Percentiles rank a stretch among this genome's conserved stretches.
phyloP scores from a whole-genome alignment of 306 rosid genomes.

The Chamaecrista fasciculata region DNA sequence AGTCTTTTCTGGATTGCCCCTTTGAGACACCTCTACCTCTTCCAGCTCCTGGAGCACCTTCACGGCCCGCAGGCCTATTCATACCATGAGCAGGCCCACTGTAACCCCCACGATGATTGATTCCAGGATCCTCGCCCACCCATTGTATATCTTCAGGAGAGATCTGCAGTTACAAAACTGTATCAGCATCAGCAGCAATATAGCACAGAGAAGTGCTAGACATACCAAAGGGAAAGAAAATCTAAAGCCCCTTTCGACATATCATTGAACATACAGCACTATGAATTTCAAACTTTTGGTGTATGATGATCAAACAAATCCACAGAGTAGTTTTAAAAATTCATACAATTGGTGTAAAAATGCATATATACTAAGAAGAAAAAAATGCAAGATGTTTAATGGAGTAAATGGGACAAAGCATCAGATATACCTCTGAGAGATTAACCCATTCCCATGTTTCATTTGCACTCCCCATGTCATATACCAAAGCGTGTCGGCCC shows the following conservation, averaged over 20 bases:
- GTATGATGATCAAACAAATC: not conserved
- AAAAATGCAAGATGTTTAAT: slow-evolving; percentile 1
- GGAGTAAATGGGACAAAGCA: slow-evolving; percentile 1
- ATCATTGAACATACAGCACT: slow-evolving; percentile 1
- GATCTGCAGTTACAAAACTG: slow-evolving; percentile 52
- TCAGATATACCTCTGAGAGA: slow-evolving; percentile 75
- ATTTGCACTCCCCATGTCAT: slow-evolving; percentile 64
- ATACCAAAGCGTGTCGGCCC: slow-evolving; percentile 84
- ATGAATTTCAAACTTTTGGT: not conserved
- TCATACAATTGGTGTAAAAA: not conserved
- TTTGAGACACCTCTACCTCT: slow-evolving; percentile 80
- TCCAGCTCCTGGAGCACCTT: slow-evolving; percentile 56
- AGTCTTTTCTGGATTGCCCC: slow-evolving; percentile 71
- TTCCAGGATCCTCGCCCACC: slow-evolving; percentile 90
- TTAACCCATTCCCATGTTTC: slow-evolving; percentile 94
- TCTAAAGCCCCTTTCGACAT: slow-evolving; percentile 2
- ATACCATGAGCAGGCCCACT: slow-evolving; percentile 64
- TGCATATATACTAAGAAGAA: not conserved
- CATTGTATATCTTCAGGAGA: slow-evolving; percentile 87
- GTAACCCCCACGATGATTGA: slow-evolving; percentile 57
- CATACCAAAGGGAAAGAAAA: slow-evolving; percentile 23
- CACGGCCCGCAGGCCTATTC: slow-evolving; percentile 61
- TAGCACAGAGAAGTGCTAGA: not conserved
- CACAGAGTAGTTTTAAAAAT: not conserved
- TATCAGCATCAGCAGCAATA: slow-evolving; percentile 27